Evolutionary conservation across 164 flowering plant species (phyloP).

Genomic region (Malania oleifera): DNA sequence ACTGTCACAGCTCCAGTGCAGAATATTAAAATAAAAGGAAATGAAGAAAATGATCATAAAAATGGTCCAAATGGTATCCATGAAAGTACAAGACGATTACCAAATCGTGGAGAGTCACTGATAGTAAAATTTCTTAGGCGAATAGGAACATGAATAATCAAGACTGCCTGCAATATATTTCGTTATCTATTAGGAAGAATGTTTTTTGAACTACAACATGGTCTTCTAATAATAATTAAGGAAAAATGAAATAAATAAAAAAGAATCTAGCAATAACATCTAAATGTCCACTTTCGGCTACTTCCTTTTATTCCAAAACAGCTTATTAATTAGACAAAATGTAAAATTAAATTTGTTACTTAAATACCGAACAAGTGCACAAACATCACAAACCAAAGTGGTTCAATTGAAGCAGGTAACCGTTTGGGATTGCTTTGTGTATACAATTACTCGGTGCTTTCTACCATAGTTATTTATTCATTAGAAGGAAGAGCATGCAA

Average conservation of each 20-base stretch:
- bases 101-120: constrained; percentile 50
- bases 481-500: constrained; percentile 11
- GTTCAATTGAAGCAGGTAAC: too few relatives aligned
- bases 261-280: too few relatives aligned
- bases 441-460: too few relatives aligned
- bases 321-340: too few relatives aligned
- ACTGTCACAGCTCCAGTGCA: background rate
- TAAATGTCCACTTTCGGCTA: too few relatives aligned
- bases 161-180: constrained; percentile 58
- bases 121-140: constrained; percentile 64
- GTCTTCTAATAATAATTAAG: background rate
- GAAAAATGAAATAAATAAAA: too few relatives aligned
- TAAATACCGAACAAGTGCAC: too few relatives aligned
- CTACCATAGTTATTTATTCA: too few relatives aligned
- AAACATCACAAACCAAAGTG: background rate
- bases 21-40: background rate
- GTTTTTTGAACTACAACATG: background rate
- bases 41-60: background rate
- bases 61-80: background rate
- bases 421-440: too few relatives aligned
- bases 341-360: too few relatives aligned
- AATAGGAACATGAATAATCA: constrained; percentile 81
- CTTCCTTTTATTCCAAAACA: too few relatives aligned
- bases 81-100: constrained; percentile 32
- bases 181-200: background rate